Evolutionary conservation across 495 filamentous ascomycete species (phyloP).

Genomic region (Hypoxylon cercidicola): DNA sequence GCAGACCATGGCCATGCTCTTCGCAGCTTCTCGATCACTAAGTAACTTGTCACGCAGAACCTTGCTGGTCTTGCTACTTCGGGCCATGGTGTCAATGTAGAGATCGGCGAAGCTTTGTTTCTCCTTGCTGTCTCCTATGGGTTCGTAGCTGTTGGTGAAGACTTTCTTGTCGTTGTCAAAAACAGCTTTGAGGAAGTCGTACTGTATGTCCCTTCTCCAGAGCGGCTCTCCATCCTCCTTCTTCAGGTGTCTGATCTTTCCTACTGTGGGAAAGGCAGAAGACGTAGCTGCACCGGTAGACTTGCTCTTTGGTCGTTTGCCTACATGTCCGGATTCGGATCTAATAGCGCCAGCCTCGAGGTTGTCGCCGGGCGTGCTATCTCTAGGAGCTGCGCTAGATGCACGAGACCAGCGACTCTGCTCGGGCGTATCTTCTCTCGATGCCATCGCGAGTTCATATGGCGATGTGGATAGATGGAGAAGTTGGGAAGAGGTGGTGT

Average conservation of each 20-base stretch:
- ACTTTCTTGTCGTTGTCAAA: conserved; percentile 87
- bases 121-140: conserved; percentile 65
- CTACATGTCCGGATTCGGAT: conserved; percentile 40
- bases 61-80: conserved; percentile 99
- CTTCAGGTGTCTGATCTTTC: conserved; percentile 95
- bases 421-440: conserved; percentile 39
- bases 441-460: conserved; percentile 37
- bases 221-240: conserved; percentile 97
- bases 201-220: conserved; percentile 98
- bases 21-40: conserved; percentile 87
- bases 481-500: conserved; percentile 3
- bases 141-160: conserved; percentile 86
- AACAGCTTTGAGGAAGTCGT: conserved; percentile 89
- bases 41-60: conserved; percentile 97
- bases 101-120: conserved; percentile 92
- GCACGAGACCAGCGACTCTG: conserved; percentile 40
- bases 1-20: conserved; percentile 99
- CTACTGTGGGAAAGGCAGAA: conserved; percentile 64
- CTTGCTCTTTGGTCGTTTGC: conserved; percentile 39
- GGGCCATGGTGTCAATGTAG: conserved; percentile 97
- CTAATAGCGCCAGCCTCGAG: conserved; percentile 41
- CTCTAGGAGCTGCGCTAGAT: conserved; percentile 37
- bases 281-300: conserved; percentile 22
- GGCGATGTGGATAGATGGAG: conserved; percentile 1
- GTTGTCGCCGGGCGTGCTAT: conserved; percentile 40